phyloP scores from a whole-genome alignment of 2,329 filamentous ascomycete species.

The Dothistroma pini region DNA sequence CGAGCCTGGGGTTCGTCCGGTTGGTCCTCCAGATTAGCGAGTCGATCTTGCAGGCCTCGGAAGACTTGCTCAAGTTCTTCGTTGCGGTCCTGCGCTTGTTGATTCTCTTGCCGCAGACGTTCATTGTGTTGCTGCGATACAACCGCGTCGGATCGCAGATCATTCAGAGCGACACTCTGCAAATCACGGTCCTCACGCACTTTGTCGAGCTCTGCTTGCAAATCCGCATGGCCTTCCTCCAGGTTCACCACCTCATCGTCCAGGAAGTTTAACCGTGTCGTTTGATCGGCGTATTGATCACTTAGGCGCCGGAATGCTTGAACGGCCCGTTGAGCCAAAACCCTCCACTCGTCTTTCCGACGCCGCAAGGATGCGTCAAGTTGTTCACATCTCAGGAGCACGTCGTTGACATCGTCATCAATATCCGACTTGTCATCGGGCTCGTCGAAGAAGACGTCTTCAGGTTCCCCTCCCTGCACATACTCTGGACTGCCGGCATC shows the following conservation, averaged over 20 bases:
- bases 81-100: no score
- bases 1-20: no score
- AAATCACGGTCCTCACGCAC: background rate
- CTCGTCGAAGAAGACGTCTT: background rate
- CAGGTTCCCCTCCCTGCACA: background rate
- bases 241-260: background rate
- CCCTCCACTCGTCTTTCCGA: background rate
- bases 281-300: background rate
- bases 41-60: no score
- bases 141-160: background rate
- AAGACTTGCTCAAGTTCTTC: background rate
- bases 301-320: background rate
- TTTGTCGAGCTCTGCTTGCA: background rate
- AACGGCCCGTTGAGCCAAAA: background rate
- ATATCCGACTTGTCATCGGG: background rate
- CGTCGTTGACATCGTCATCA: background rate
- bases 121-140: background rate
- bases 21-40: no score
- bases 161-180: background rate
- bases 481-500: background rate
- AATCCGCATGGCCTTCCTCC: background rate
- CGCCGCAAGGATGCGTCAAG: background rate
- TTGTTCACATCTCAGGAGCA: background rate
- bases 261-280: background rate
- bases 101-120: background rate